phyloP scores from a whole-genome alignment of 352 stramenopile genomes.

The Pythium biforme region DNA sequence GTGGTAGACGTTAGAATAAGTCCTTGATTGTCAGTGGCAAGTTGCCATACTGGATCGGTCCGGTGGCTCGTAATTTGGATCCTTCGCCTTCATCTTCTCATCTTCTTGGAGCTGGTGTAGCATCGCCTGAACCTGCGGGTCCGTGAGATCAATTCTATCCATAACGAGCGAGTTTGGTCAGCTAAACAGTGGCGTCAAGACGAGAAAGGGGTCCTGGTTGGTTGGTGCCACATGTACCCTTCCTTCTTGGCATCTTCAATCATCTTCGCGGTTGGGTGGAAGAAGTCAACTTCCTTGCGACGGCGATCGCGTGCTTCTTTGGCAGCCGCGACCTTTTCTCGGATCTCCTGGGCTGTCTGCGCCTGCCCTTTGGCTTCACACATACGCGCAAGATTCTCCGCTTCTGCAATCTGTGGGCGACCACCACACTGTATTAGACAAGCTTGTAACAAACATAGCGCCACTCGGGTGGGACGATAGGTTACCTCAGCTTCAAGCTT shows the following conservation, averaged over 20 bases:
- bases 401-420: slow-evolving; percentile 53
- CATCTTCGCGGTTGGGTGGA: slow-evolving; percentile 73
- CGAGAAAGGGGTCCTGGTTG: background rate
- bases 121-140: slow-evolving; percentile 74
- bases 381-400: slow-evolving; percentile 59
- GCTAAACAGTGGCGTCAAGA: background rate
- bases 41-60: slow-evolving; percentile 15
- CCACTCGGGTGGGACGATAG: too few relatives aligned
- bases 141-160: slow-evolving; percentile 73
- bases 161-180: background rate
- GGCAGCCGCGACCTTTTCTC: slow-evolving; percentile 52
- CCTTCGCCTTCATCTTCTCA: slow-evolving; percentile 39
- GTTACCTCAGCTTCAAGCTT: slow-evolving; percentile 66
- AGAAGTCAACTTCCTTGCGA: slow-evolving; percentile 74
- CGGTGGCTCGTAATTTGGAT: slow-evolving; percentile 19
- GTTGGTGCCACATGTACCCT: slow-evolving; percentile 35
- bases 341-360: slow-evolving; percentile 61
- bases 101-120: slow-evolving; percentile 78
- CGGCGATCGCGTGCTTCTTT: slow-evolving; percentile 44
- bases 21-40: too few relatives aligned
- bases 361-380: slow-evolving; percentile 66
- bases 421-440: background rate
- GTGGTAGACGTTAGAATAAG: too few relatives aligned
- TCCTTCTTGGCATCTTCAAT: slow-evolving; percentile 75
- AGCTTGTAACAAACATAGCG: background rate